phyloP scores from a whole-genome alignment of 768 basidiomycete genomes.

The Paxillus rubicundulus region DNA sequence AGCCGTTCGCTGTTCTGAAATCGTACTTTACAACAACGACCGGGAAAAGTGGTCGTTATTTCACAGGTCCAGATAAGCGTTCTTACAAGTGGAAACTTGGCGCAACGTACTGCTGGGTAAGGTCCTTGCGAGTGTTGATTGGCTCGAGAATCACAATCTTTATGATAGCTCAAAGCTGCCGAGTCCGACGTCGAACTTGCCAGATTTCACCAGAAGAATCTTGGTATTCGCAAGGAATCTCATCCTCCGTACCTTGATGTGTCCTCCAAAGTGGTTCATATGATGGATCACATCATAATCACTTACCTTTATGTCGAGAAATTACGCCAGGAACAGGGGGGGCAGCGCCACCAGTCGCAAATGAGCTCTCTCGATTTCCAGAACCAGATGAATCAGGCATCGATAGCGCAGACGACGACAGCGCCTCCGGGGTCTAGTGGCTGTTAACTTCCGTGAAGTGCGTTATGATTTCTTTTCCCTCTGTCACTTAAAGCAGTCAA shows the following conservation, averaged over 20 bases:
- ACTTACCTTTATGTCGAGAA: constrained; percentile 21
- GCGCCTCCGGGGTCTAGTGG: no score
- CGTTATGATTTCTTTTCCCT: no score
- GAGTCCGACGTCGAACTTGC: neutral
- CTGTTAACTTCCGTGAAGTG: no score
- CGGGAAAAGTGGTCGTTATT: constrained; percentile 28
- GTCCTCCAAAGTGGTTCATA: constrained; percentile 10
- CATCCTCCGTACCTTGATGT: constrained; percentile 21
- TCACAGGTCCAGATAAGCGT: constrained; percentile 29
- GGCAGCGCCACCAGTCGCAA: neutral
- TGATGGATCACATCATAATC: constrained; percentile 27
- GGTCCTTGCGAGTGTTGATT: neutral
- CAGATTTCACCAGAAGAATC: neutral
- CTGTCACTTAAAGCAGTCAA: no score
- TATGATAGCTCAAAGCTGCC: neutral
- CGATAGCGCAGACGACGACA: no score
- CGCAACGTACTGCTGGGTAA: constrained; percentile 24
- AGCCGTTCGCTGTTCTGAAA: neutral
- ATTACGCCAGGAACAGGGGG: neutral
- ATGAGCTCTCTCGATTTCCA: neutral
- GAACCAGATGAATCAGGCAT: no score
- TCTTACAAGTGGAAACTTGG: constrained; percentile 35
- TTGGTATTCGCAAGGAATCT: neutral
- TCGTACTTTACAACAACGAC: neutral
- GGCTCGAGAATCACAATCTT: neutral